A percentile compares a stretch with the other conserved stretches of the same genome.
Evolutionary conservation across 306 rosid species (phyloP).

Genomic region (Dryas drummondii): DNA sequence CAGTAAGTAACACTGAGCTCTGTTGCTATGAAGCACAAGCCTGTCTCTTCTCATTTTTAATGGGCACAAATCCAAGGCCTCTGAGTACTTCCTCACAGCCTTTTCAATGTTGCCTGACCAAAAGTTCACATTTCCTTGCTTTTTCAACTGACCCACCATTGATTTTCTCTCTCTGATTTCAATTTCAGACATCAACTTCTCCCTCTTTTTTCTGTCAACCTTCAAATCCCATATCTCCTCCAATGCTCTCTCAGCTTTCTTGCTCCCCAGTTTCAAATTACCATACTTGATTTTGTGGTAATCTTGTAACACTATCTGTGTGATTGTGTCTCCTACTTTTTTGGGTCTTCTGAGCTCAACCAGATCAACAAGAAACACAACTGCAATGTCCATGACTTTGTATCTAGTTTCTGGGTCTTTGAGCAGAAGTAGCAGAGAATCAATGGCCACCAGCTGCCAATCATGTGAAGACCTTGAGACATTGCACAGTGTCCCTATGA

Average conservation of each 20-base stretch:
- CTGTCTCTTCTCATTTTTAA: slow-evolving; percentile 45
- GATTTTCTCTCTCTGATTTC: slow-evolving; percentile 46
- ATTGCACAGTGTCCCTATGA: slow-evolving; percentile 41
- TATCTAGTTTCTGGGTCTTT: slow-evolving; percentile 54
- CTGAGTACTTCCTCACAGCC: slow-evolving; percentile 53
- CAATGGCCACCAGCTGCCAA: slow-evolving; percentile 50
- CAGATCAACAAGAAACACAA: slow-evolving; percentile 50
- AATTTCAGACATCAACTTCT: slow-evolving; percentile 45
- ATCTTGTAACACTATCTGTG: slow-evolving; percentile 49
- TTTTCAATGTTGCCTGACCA: slow-evolving; percentile 45
- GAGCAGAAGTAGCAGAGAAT: slow-evolving; percentile 52
- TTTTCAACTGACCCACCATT: slow-evolving; percentile 34
- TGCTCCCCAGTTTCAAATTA: slow-evolving; percentile 37
- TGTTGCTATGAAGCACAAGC: slow-evolving; percentile 63
- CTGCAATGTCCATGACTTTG: slow-evolving; percentile 39
- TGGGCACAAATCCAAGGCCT: slow-evolving; percentile 52
- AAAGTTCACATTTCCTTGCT: slow-evolving; percentile 48
- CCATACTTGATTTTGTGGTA: slow-evolving; percentile 67
- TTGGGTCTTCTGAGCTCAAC: slow-evolving; percentile 42
- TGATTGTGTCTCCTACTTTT: slow-evolving; percentile 51
- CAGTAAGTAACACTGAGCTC: slow-evolving; percentile 65
- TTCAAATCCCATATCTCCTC: slow-evolving; percentile 62
- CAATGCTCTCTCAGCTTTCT: slow-evolving; percentile 41
- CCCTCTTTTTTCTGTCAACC: slow-evolving; percentile 60
- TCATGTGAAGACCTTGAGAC: slow-evolving; percentile 63